Conservation (phyloP, 1,284 basidiomycete species). For the Bondarzewia mesenterica region DNA sequence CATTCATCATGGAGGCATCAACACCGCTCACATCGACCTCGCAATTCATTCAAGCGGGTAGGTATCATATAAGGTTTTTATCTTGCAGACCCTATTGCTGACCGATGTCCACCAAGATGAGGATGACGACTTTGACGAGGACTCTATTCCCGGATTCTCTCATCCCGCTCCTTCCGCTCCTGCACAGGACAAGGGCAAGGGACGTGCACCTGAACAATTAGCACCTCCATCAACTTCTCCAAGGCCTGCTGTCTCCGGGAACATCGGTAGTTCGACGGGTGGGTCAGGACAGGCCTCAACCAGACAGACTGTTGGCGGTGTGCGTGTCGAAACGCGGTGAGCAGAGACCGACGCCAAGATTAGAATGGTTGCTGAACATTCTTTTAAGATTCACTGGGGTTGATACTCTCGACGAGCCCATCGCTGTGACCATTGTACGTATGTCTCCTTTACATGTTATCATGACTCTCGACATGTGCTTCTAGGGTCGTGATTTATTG, state of each 20-base stretch:
- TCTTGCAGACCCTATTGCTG: neutral
- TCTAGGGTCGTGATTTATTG: slow-evolving; percentile 74
- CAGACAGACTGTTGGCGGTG: slow-evolving; percentile 70
- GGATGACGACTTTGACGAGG: slow-evolving; percentile 75
- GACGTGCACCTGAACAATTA: slow-evolving; percentile 51
- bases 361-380: neutral
- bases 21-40: slow-evolving; percentile 55
- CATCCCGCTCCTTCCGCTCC: slow-evolving; percentile 42
- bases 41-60: slow-evolving; percentile 70
- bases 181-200: slow-evolving; percentile 57
- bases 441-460: neutral
- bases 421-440: slow-evolving; percentile 81
- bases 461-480: slow-evolving; percentile 2
- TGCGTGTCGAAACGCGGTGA: slow-evolving; percentile 81
- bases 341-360: slow-evolving; percentile 13
- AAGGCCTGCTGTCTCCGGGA: slow-evolving; percentile 50
- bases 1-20: slow-evolving; percentile 16
- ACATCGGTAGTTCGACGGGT: slow-evolving; percentile 51
- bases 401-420: slow-evolving; percentile 88
- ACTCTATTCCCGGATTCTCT: slow-evolving; percentile 63
- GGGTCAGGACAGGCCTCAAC: slow-evolving; percentile 29
- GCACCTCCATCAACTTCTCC: slow-evolving; percentile 30
- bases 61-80: slow-evolving; percentile 1
- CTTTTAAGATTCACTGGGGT: slow-evolving; percentile 62
- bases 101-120: slow-evolving; percentile 36